These are phyloP conservation scores for Xanthoparmelia taractica DNA, from an alignment of 495 filamentous ascomycete species.

Conservation along the genomic window DNA sequence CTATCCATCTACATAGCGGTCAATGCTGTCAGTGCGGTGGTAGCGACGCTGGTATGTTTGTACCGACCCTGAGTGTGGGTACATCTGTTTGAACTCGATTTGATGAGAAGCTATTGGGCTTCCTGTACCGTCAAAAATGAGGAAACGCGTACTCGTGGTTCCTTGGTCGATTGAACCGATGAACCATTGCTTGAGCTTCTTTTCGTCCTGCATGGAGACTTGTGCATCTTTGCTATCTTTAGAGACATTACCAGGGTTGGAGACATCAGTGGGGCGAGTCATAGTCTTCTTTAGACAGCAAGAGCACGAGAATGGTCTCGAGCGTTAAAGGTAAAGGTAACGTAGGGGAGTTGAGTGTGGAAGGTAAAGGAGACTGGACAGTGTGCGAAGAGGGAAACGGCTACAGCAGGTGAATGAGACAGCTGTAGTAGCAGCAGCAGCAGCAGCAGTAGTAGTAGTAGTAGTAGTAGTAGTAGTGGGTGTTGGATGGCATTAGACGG, in stretches of 20 bases:
- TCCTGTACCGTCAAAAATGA: slow-evolving; percentile 80
- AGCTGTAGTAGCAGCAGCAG: not conserved
- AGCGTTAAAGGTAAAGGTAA: not conserved
- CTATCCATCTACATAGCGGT: slow-evolving; percentile 65
- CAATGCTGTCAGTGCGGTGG: slow-evolving; percentile 9
- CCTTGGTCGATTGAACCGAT: slow-evolving; percentile 82
- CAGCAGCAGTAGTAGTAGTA: not conserved
- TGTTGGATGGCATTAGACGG: no score
- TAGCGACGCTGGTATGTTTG: slow-evolving; percentile 15
- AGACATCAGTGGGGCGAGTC: not conserved
- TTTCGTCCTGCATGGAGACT: slow-evolving; percentile 14
- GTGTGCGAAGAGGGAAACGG: not conserved
- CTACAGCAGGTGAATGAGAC: not conserved
- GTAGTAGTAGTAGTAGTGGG: no score
- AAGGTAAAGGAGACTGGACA: not conserved
- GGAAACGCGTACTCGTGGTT: slow-evolving; percentile 85
- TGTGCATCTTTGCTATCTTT: not conserved
- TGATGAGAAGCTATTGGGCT: slow-evolving; percentile 81
- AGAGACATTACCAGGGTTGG: not conserved
- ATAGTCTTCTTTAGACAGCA: not conserved
- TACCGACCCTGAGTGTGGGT: slow-evolving; percentile 81
- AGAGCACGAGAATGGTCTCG: not conserved
- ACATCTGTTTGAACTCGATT: slow-evolving; percentile 82
- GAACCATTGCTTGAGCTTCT: slow-evolving; percentile 33
- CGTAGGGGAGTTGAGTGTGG: not conserved